Evolutionary conservation across 1,284 basidiomycete species (phyloP), one percentile per base, ranked within the genome.

Genomic region (Microbotryomycetes sp.): DNA sequence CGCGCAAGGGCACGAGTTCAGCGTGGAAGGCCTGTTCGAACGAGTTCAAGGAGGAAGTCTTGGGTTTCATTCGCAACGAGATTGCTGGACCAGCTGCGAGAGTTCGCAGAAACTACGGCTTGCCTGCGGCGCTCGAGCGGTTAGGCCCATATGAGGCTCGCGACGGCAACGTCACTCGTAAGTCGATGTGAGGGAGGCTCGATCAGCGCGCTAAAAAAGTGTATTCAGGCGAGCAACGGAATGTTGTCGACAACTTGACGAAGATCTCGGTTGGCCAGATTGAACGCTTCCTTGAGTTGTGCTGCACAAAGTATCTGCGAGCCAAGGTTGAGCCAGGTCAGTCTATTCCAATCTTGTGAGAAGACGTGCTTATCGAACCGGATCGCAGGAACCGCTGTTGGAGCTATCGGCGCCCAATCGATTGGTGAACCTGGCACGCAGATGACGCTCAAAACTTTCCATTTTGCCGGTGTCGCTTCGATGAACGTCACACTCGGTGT

Each of bases 401-500:
- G 96, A 54, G 96, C 96, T 18, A 91, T 99, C 51, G 96, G 96
- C 18, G 96, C 96, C 1, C 96, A 99, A 75, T 98, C 96, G 6
- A 98, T 99, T 67, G 96, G 96, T 75, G 96, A 99, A 76, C 96
- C 96, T 1, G 96, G 96, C 59, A 99, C 96, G 3, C 96, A 99
- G 74, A 98, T 99, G 96, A 98, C 96, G 6, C 78, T 98, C 68
- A 99, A 98, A 78, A 98, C 96, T 63, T 99, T 99, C 85, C 96
- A 99, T 81, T 98, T 98, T 78, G 96, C 96, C 72, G 96, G 96
- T 80, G 93, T 99, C 67, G 96, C 96, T 13, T 96, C 93, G 35
- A 99, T 98, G 96, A 98, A 97, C 78, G 91, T 99, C 70, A 99
- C 96, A 1, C 84, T 98, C 46, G 96, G 96, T 81, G 96, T 98